Conservation (phyloP, 345 rosid genomes). For the Euclidium syriacum region DNA sequence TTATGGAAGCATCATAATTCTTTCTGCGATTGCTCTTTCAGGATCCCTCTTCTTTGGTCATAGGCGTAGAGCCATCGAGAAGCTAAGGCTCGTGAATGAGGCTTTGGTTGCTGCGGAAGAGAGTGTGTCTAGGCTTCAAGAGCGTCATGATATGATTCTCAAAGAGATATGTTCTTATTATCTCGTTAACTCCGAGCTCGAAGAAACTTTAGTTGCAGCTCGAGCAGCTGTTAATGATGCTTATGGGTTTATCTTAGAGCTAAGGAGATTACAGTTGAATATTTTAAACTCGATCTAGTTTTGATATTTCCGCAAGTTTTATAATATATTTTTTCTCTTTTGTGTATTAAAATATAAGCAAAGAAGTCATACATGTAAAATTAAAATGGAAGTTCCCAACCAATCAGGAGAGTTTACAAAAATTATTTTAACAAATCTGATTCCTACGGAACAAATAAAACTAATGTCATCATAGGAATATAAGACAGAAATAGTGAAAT, state of each 20-base stretch:
- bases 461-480: too few relatives aligned
- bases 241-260: constrained; percentile 32
- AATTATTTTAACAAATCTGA: too few relatives aligned
- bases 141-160: constrained; percentile 54
- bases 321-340: background rate
- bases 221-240: constrained; percentile 47
- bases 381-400: too few relatives aligned
- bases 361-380: too few relatives aligned
- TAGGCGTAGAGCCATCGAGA: constrained; percentile 41
- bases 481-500: too few relatives aligned
- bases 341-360: too few relatives aligned
- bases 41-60: constrained; percentile 31
- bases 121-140: constrained; percentile 40
- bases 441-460: too few relatives aligned
- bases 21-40: constrained; percentile 44
- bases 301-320: background rate
- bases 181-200: constrained; percentile 40
- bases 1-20: constrained; percentile 28
- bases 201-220: constrained; percentile 42
- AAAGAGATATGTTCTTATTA: constrained; percentile 42
- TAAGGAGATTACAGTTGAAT: constrained; percentile 50
- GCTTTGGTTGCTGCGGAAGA: constrained; percentile 52
- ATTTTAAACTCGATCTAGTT: constrained; percentile 30
- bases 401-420: too few relatives aligned
- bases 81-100: constrained; percentile 41